These are phyloP conservation scores for Cystobasidium onofrii DNA, from an alignment of 768 basidiomycete species.

Conservation along the genomic window DNA sequence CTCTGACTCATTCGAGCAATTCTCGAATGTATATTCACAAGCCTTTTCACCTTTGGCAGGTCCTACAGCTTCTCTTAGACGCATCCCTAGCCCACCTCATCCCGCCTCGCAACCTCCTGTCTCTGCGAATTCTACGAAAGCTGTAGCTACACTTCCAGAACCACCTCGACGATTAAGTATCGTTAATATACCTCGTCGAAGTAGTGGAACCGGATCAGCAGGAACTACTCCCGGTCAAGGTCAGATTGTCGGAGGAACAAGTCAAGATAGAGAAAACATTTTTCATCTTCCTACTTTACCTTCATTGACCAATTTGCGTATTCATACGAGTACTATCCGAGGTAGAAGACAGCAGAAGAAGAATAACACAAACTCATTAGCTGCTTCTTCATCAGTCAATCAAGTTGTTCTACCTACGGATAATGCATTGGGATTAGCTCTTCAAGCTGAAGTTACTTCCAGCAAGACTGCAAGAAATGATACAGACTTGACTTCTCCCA, in stretches of 20 bases:
- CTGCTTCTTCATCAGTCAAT: no score
- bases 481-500: no score
- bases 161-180: not conserved
- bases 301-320: not conserved
- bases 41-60: no score
- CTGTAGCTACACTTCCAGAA: not conserved
- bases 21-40: no score
- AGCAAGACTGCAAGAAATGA: no score
- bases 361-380: not conserved
- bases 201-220: not conserved
- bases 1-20: no score
- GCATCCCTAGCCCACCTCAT: no score
- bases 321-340: not conserved
- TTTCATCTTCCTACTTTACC: not conserved
- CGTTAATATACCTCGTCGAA: not conserved
- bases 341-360: not conserved
- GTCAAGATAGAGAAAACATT: not conserved
- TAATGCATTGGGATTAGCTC: no score
- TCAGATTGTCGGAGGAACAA: not conserved
- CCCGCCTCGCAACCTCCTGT: no score
- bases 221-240: not conserved
- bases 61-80: no score
- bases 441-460: no score
- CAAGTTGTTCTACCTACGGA: no score
- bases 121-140: not conserved